phyloP scores from a whole-genome alignment of 257 asterid genomes.

The Solanum dulcamara region DNA sequence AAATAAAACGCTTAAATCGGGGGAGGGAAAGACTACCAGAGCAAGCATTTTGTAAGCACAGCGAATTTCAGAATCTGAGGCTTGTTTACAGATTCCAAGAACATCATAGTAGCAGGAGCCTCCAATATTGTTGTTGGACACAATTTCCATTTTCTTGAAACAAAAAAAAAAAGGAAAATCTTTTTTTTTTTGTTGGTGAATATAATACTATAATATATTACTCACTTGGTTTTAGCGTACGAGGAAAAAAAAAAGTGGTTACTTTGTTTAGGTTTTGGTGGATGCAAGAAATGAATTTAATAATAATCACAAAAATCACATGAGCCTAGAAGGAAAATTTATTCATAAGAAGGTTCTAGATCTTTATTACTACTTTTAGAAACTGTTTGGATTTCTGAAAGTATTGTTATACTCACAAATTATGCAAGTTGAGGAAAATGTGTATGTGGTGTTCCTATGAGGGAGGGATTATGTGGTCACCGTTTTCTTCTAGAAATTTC shows the following conservation, averaged over 20 bases:
- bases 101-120: not conserved
- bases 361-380: not conserved
- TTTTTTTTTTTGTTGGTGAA: not conserved
- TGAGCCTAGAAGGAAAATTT: not conserved
- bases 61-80: conserved; percentile 16
- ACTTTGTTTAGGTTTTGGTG: not conserved
- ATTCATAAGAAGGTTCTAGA: conserved; percentile 16
- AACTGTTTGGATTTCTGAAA: not conserved
- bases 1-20: not conserved
- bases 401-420: conserved; percentile 1
- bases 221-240: not conserved
- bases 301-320: not conserved
- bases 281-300: not conserved
- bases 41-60: conserved; percentile 12
- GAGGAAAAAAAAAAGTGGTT: not conserved
- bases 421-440: not conserved
- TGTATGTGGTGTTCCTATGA: not conserved
- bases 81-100: conserved; percentile 13
- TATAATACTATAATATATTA: not conserved
- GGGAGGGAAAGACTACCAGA: not conserved
- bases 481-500: not conserved
- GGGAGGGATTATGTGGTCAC: conserved; percentile 1
- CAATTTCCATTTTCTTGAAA: not conserved
- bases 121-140: not conserved
- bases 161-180: accelerated